Evolutionary conservation across 768 basidiomycete genomes (phyloP).

Genomic region (Sarcodon aspratus): DNA sequence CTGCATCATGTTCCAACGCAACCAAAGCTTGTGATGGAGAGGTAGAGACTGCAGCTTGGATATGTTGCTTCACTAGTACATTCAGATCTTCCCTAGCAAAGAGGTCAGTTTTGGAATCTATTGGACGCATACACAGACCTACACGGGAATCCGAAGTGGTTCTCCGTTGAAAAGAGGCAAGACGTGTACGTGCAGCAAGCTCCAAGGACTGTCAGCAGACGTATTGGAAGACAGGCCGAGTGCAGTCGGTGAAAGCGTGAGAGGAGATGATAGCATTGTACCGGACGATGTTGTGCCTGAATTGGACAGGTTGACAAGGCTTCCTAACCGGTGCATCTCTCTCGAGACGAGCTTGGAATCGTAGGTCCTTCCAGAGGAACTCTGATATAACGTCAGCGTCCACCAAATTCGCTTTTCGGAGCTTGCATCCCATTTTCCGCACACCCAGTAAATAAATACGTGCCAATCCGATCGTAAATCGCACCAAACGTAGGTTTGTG

Average conservation of each 20-base stretch:
- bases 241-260: constrained; percentile 5
- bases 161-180: constrained; percentile 89
- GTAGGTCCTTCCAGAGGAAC: constrained; percentile 39
- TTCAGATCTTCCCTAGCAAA: constrained; percentile 74
- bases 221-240: constrained; percentile 15
- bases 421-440: no score
- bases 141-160: constrained; percentile 77
- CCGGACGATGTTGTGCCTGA: constrained; percentile 41
- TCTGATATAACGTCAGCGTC: neutral
- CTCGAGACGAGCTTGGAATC: constrained; percentile 71
- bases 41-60: constrained; percentile 59
- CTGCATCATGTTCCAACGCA: constrained; percentile 65
- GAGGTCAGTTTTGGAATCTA: no score
- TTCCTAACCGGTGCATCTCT: constrained; percentile 79
- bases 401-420: no score
- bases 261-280: constrained; percentile 29
- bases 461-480: no score
- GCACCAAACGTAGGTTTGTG: neutral
- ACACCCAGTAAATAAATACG: no score
- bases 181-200: constrained; percentile 73
- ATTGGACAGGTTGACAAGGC: constrained; percentile 40
- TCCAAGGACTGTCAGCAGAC: constrained; percentile 65
- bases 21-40: constrained; percentile 65
- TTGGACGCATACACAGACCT: neutral
- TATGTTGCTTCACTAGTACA: constrained; percentile 65